phyloP scores from a whole-genome alignment of 2,329 filamentous ascomycete species.

The Endothia cerciana region DNA sequence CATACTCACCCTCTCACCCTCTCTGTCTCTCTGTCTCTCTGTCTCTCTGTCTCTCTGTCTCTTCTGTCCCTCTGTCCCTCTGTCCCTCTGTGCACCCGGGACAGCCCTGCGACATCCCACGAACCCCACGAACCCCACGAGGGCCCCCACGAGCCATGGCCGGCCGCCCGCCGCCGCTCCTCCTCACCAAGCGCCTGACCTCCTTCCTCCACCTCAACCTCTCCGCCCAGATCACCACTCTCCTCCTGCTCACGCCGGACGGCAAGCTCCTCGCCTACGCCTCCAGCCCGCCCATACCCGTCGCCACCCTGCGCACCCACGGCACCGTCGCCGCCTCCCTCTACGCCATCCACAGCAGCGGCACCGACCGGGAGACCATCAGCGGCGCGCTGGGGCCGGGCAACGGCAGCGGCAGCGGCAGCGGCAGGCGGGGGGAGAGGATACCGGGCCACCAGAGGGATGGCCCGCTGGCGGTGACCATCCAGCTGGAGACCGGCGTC shows the following conservation, averaged over 20 bases:
- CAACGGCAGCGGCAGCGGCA: slow-evolving; percentile 20
- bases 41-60: not conserved
- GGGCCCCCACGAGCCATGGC: slow-evolving; percentile 17
- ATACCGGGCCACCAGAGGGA: not conserved
- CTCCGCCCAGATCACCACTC: slow-evolving; percentile 59
- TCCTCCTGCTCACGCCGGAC: slow-evolving; percentile 61
- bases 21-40: too few species aligned
- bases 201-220: slow-evolving; percentile 64
- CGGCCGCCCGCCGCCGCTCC: slow-evolving; percentile 51
- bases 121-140: too few species aligned
- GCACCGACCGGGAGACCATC: slow-evolving; percentile 46
- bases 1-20: too few species aligned
- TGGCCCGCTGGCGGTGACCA: slow-evolving; percentile 49
- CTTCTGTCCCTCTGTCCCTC: not conserved
- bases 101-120: too few species aligned
- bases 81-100: too few species aligned
- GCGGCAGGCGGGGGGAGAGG: slow-evolving; percentile 7
- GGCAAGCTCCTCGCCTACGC: slow-evolving; percentile 68
- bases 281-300: slow-evolving; percentile 51
- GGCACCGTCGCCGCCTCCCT: slow-evolving; percentile 67
- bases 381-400: slow-evolving; percentile 35
- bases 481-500: slow-evolving; percentile 59
- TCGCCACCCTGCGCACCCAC: slow-evolving; percentile 62
- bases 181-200: slow-evolving; percentile 69
- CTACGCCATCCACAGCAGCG: slow-evolving; percentile 59